Base-by-base conservation (phyloP, 148 eudicot genomes). In the Euryodendron excelsum region DNA sequence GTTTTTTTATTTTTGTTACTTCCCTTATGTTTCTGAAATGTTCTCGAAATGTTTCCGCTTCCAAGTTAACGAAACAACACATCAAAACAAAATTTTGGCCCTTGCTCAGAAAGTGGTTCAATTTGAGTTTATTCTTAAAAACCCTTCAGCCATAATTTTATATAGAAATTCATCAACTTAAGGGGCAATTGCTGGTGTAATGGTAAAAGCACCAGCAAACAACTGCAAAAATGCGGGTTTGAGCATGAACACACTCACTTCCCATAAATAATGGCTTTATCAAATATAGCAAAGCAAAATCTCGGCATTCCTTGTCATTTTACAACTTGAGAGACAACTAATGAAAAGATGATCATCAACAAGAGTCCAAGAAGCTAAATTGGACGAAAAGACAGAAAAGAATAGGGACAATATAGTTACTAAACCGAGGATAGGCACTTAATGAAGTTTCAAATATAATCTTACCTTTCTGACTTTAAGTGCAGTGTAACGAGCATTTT, bases 401-500 rank as follows among this genome's bases (percentile, higher is more conserved):
- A 27, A 47, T 9, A 10, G 58, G 64, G 52, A 13, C 0, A 9
- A 64, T 34, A 33, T 58, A 28, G 11, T 61, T 23, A 61, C 31
- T 44, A 31, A 80, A 33, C 6, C 23, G 28, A 44, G 69, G 41
- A 8, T 17, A 69, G 55, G 52, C 71, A 53, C 45, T n/a, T 17
- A 6, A 25, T 56, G 25, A 34, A 37, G 11, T n/a, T n/a, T 41
- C 45, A 28, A 65, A 25, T 20, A 75, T 59, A 12, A 56, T 52
- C 87, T 84, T 72, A 91, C 99, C 97, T 93, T 93, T 84, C 91
- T 89, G 28, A 80, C 81, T 85, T 91, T 95, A 33, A 93, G 94
- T 27, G 99, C 92, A 53, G 82, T 73, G 79, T 95, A 95, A 55
- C 99, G 99, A 5, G 99, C 91, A 85, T 95, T 95, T 84, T 93